A percentile compares a stretch with the other conserved stretches of the same genome.
phyloP scores from a whole-genome alignment of 176 grass and related monocot species.

The Oryza rufipogon region DNA sequence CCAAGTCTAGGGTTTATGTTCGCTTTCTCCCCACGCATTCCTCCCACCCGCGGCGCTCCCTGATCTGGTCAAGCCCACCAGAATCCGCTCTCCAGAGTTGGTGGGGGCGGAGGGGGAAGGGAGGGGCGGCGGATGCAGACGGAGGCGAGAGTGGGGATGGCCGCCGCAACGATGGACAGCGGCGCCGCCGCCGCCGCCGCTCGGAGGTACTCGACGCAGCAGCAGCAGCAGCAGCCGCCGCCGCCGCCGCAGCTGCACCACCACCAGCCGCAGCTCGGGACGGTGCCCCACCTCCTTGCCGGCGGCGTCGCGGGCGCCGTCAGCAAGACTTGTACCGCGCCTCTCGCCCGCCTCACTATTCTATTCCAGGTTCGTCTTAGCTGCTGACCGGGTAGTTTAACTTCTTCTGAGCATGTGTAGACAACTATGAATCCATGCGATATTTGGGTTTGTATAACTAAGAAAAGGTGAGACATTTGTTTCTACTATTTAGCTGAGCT shows the following conservation, averaged over 20 bases:
- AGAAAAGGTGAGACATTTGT: background rate
- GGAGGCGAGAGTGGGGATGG: conserved; percentile 78
- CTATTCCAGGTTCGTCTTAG: conserved; percentile 74
- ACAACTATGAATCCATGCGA: background rate
- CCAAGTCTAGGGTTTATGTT: conserved; percentile 51
- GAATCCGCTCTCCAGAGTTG: conserved; percentile 29
- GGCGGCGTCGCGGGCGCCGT: conserved; percentile 88
- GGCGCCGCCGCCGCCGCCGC: conserved; percentile 47
- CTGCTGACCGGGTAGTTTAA: background rate
- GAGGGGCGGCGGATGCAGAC: conserved; percentile 56
- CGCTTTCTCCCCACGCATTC: conserved; percentile 37
- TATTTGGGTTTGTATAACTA: background rate
- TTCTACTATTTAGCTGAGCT: background rate
- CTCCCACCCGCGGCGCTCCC: conserved; percentile 25
- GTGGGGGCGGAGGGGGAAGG: background rate
- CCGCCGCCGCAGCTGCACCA: conserved; percentile 51
- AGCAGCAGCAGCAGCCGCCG: conserved; percentile 20
- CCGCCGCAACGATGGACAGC: conserved; percentile 57
- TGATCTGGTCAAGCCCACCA: conserved; percentile 22
- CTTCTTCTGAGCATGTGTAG: background rate
- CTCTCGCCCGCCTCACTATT: conserved; percentile 90
- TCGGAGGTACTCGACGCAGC: conserved; percentile 48
- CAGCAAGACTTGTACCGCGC: conserved; percentile 98
- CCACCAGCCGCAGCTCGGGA: conserved; percentile 65
- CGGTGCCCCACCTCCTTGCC: conserved; percentile 71